Conservation (phyloP, 805 yeast species). For the Candida germanica region DNA sequence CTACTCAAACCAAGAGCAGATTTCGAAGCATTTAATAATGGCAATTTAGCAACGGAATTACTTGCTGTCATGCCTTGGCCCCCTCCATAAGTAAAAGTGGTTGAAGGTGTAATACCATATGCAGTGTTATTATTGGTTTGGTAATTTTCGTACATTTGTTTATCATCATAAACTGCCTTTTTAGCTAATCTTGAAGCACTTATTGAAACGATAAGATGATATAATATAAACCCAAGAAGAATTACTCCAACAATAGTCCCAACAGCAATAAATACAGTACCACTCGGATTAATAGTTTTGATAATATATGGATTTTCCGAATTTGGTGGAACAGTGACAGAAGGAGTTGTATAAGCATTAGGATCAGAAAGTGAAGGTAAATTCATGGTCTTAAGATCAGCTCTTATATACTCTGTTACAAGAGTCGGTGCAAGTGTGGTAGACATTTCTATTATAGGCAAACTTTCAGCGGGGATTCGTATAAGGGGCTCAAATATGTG, state of each 20-base stretch:
- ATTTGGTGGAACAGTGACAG: conserved; percentile 56
- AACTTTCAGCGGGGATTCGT: no score
- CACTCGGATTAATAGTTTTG: conserved; percentile 53
- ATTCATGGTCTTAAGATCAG: conserved; percentile 7
- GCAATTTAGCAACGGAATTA: conserved; percentile 30
- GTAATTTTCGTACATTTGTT: conserved; percentile 24
- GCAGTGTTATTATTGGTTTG: conserved; percentile 13
- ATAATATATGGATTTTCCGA: conserved; percentile 62
- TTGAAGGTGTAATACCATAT: conserved; percentile 21
- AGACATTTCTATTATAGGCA: background rate
- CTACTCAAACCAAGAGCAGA: conserved; percentile 13
- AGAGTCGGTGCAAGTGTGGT: conserved; percentile 5
- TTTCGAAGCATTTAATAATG: conserved; percentile 26
- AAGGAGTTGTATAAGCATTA: conserved; percentile 41
- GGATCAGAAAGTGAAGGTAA: conserved; percentile 18
- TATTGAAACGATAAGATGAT: conserved; percentile 49
- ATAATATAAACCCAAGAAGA: conserved; percentile 46
- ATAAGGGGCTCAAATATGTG: no score
- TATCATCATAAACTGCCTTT: conserved; percentile 34
- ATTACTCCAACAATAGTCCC: conserved; percentile 67
- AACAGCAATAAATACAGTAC: conserved; percentile 81
- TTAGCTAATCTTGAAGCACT: conserved; percentile 53
- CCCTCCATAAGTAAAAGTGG: conserved; percentile 12
- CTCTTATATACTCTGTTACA: conserved; percentile 4
- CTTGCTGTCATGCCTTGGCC: conserved; percentile 15